phyloP scores from a whole-genome alignment of 2,329 filamentous ascomycete genomes.

The Dendrostoma leiphaemia region DNA sequence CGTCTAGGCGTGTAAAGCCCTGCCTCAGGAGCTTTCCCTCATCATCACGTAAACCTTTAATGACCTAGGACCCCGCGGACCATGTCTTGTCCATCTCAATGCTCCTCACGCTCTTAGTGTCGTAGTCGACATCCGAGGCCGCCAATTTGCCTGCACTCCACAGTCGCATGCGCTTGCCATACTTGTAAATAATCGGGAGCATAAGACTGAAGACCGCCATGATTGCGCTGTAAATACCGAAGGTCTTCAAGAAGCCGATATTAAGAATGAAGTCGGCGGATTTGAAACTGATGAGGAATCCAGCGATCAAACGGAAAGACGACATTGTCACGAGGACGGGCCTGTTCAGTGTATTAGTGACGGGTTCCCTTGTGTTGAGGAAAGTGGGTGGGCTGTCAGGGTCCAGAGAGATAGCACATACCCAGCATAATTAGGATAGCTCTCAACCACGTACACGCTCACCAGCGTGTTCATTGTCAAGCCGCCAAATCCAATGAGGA shows the following conservation, averaged over 20 bases:
- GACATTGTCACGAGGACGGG: conserved; percentile 25
- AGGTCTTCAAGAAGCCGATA: conserved; percentile 18
- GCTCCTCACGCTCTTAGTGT: conserved; percentile 18
- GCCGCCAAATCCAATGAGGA: conserved; percentile 13
- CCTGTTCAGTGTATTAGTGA: conserved; percentile 8
- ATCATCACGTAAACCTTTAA: too few relatives aligned
- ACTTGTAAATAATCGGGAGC: conserved; percentile 20
- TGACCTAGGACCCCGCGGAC: too few relatives aligned
- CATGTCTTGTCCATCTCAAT: conserved; percentile 5
- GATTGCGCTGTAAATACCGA: conserved; percentile 20
- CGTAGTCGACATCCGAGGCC: not conserved
- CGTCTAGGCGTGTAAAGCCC: too few relatives aligned
- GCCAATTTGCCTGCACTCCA: conserved; percentile 16
- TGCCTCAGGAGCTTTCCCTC: too few relatives aligned
- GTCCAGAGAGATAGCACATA: not conserved
- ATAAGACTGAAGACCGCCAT: conserved; percentile 18
- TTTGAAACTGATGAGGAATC: conserved; percentile 23
- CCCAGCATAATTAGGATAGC: conserved; percentile 23
- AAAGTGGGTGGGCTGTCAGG: not conserved
- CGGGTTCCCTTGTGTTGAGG: not conserved
- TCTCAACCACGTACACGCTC: conserved; percentile 21
- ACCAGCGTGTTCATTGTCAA: conserved; percentile 15
- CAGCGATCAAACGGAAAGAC: conserved; percentile 22
- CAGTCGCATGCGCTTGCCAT: conserved; percentile 16
- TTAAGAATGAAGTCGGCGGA: conserved; percentile 22